Base-by-base conservation (phyloP, 2,329 filamentous ascomycete species). In the Cryphonectria nitschkei region DNA sequence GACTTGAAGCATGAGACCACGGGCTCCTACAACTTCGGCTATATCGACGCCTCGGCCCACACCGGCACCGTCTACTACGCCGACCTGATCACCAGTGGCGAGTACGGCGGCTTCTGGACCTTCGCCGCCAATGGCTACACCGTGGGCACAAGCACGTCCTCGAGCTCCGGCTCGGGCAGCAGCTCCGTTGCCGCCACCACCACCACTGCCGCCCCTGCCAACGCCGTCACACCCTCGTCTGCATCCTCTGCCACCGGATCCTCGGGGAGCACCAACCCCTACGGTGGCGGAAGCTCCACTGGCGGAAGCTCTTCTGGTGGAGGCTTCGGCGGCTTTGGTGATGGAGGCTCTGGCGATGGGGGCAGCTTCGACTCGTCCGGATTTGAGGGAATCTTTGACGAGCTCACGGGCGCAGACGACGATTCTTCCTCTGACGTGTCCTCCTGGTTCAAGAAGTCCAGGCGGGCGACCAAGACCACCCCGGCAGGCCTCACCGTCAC, bases 1-100 rank as follows among this genome's bases (percentile, higher is more conserved):
- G 79, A 82, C 69, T 72, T 82, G 41, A 80, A 75, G 74, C 75
- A 78, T 68, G 68, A 70, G 0, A 22, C 34, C 13, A 76, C 81
- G 7, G 84, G 87, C 60, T 80, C 80, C 60, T 89, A 88, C 80
- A 83, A 87, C 75, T 89, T 89, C 73, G 87, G 87, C 65, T 86
- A 80, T 79, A 86, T 89, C 74, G 85, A 89, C 79, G 74, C 71
- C 26, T 79, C 80, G 72, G 85, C 85, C 76, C 88, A 87, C 83
- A 85, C 83, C 3, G 88, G 88, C 64, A 71, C 78, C 41, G 84
- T 90, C 75, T 80, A 79, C 72, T 90, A 87, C 79, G 80, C 83
- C 29, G 71, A 80, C 34, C 67, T 68, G 8, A 29, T 68, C 43
- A 68, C 68, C n/a, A 83, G 88, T 74, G 82, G 86, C 77, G 82